Evolutionary conservation across 2,329 filamentous ascomycete species (phyloP).

Genomic region (Erysiphe pulchra): DNA sequence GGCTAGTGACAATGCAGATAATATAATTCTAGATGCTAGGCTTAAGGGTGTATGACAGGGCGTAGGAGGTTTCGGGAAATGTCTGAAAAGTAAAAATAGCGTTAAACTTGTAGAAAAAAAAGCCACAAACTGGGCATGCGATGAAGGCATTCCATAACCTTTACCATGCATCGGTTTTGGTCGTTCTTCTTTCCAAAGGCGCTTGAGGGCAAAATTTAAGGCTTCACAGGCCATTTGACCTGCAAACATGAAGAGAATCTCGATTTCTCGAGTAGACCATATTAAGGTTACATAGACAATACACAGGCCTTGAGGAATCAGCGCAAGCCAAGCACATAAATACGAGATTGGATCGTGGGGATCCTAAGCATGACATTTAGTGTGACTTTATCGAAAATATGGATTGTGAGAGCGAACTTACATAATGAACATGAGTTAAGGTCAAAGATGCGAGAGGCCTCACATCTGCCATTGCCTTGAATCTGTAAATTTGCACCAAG

Average conservation of each 20-base stretch:
- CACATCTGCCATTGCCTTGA: slow-evolving; percentile 14
- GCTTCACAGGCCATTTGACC: slow-evolving; percentile 84
- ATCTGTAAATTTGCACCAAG: no score
- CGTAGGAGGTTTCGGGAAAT: slow-evolving; percentile 28
- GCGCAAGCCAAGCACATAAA: slow-evolving; percentile 76
- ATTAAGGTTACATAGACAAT: slow-evolving; percentile 75
- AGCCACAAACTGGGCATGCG: slow-evolving; percentile 80
- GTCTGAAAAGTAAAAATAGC: slow-evolving; percentile 64
- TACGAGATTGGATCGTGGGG: slow-evolving; percentile 65
- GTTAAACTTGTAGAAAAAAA: slow-evolving; percentile 72
- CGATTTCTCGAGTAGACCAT: slow-evolving; percentile 74
- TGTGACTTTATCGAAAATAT: neutral
- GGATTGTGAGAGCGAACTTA: slow-evolving; percentile 15
- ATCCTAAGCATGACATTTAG: slow-evolving; percentile 28
- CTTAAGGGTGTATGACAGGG: slow-evolving; percentile 27
- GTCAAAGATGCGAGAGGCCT: slow-evolving; percentile 63
- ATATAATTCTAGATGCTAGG: slow-evolving; percentile 26
- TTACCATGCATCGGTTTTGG: slow-evolving; percentile 63
- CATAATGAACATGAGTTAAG: slow-evolving; percentile 89
- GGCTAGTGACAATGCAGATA: slow-evolving; percentile 30
- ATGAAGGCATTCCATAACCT: slow-evolving; percentile 92
- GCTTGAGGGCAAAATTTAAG: slow-evolving; percentile 71
- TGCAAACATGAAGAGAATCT: slow-evolving; percentile 69
- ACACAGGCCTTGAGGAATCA: slow-evolving; percentile 76
- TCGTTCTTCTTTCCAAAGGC: slow-evolving; percentile 75